Conservation (phyloP, 352 stramenopile species). For the Phytophthora constricta region DNA sequence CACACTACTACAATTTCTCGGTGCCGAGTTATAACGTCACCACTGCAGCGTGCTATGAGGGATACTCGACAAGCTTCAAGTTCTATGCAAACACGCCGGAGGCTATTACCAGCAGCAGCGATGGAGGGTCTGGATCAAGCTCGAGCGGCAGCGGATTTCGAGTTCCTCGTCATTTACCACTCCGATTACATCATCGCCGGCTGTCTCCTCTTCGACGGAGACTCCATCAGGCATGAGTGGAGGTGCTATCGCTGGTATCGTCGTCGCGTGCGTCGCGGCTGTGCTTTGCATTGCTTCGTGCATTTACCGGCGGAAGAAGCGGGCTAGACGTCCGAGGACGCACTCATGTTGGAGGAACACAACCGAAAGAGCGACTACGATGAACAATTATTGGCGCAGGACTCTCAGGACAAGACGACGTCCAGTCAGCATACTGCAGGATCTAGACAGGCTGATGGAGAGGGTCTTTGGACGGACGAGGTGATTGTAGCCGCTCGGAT, state of each 20-base stretch:
- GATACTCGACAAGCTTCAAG: constrained; percentile 7
- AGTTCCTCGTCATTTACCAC: constrained; percentile 13
- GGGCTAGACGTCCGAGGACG: neutral
- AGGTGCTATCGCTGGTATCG: constrained; percentile 28
- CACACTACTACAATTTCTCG: constrained; percentile 11
- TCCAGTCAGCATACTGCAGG: constrained; percentile 3
- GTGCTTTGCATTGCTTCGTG: constrained; percentile 3
- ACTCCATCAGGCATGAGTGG: no score
- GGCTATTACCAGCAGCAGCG: neutral
- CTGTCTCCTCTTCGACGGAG: no score
- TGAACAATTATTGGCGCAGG: constrained; percentile 9
- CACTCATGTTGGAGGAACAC: neutral
- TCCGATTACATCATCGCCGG: no score
- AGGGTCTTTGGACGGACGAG: constrained; percentile 33
- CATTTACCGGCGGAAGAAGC: constrained; percentile 12
- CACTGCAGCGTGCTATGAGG: constrained; percentile 22
- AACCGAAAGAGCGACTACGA: constrained; percentile 11
- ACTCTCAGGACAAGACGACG: constrained; percentile 17
- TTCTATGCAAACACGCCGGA: constrained; percentile 1
- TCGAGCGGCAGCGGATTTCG: neutral
- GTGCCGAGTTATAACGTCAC: constrained; percentile 15
- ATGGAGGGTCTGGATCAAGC: neutral
- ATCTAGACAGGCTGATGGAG: neutral
- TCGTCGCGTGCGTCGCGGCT: constrained; percentile 9
- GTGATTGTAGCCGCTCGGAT: constrained; percentile 36